Evolutionary conservation across 139 green algal genomes (phyloP), one percentile per base, ranked within the genome.

Genomic region (Tetratostichococcus sp.): DNA sequence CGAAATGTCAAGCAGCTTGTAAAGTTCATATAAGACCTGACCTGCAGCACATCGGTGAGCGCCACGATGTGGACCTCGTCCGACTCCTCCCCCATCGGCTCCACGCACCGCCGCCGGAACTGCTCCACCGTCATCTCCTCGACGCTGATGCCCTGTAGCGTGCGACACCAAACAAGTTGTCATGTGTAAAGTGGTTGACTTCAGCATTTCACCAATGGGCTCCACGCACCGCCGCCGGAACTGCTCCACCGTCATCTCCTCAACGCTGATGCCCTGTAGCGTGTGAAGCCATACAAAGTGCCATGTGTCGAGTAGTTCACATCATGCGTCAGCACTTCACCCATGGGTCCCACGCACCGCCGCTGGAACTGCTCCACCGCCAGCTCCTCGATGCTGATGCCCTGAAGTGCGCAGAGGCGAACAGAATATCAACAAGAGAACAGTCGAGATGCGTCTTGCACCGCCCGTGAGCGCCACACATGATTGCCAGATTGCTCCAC

Each of bases 1-100:
- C n/a, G n/a, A n/a, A n/a, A n/a, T n/a, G n/a, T n/a, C n/a, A n/a
- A n/a, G n/a, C n/a, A n/a, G n/a, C n/a, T n/a, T n/a, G n/a, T n/a
- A n/a, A n/a, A n/a, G n/a, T n/a, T 4, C 43, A 0, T 50, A 11
- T 50, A 6, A 11, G 8, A 11, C 39, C 72, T n/a, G 28, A 93
- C 88, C 81, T 90, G 82, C 70, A 98, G 71, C 26, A 93, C 91
- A 62, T 97, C 88, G n/a, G 89, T 89, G 30, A 98, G 79, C 19
- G 94, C 94, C n/a, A 95, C 92, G 43, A 96, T 91, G 69, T 98
- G 93, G 30, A 98, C 82, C 72, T 98, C 91, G 83, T 98, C 94
- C 69, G 82, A 92, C 83, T 98, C 94, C 80, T 97, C 94, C 0
- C 91, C 94, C 94, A 98, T 98, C 5, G 88, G 77, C 77, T 89